Conservation (phyloP, 495 filamentous ascomycete genomes). For the Penicillium maclennaniae region DNA sequence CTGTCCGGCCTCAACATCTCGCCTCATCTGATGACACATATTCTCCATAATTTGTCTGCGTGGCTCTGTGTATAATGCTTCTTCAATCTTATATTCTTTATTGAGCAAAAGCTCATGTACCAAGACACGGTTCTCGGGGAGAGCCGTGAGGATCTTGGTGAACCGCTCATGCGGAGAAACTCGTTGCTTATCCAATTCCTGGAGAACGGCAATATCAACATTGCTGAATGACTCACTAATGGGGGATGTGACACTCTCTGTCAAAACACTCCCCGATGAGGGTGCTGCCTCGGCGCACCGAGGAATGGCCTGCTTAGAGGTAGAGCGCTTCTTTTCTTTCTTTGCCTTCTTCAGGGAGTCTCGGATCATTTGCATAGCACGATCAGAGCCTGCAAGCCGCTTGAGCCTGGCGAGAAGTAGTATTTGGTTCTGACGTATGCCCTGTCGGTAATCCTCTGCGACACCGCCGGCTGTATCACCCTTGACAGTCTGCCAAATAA, state of each 20-base stretch:
- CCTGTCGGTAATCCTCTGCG: conserved; percentile 83
- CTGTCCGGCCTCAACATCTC: conserved; percentile 65
- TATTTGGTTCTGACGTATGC: conserved; percentile 90
- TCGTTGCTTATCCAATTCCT: conserved; percentile 37
- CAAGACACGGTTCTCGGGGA: conserved; percentile 80
- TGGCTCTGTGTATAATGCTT: conserved; percentile 44
- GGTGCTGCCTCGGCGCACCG: conserved; percentile 41
- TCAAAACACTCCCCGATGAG: conserved; percentile 31
- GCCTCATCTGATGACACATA: conserved; percentile 74
- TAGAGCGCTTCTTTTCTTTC: conserved; percentile 55
- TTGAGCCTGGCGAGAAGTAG: conserved; percentile 85
- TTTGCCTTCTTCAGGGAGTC: conserved; percentile 78
- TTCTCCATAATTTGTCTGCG: conserved; percentile 54
- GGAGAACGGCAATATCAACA: conserved; percentile 35
- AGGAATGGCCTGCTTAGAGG: conserved; percentile 58
- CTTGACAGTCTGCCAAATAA: conserved; percentile 96
- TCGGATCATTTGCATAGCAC: conserved; percentile 75
- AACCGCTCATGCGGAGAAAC: conserved; percentile 41
- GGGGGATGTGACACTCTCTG: conserved; percentile 44
- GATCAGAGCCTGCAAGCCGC: conserved; percentile 78
- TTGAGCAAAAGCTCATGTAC: conserved; percentile 93
- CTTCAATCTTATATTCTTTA: conserved; percentile 67
- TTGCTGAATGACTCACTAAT: conserved; percentile 45
- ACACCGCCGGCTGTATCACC: conserved; percentile 81
- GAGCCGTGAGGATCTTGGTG: conserved; percentile 55